These are phyloP conservation scores for Linnemannia elongata DNA, from an alignment of 192 early-diverging fungal species.

Conservation along the genomic window DNA sequence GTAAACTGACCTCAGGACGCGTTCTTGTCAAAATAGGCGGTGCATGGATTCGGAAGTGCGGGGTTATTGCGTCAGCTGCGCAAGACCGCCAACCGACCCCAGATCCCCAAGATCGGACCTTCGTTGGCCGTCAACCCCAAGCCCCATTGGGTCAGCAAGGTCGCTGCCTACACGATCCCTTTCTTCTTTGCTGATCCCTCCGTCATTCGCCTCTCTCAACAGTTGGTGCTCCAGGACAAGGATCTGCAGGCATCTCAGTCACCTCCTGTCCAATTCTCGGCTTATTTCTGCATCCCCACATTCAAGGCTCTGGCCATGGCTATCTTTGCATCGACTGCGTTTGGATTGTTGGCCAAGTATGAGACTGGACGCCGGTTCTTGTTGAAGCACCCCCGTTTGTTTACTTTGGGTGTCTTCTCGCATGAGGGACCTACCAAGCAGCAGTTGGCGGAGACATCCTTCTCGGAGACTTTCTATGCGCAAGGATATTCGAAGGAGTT, in stretches of 20 bases:
- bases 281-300: slow-evolving; percentile 68
- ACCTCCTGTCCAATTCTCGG: slow-evolving; percentile 71
- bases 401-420: slow-evolving; percentile 70
- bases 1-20: background rate
- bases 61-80: slow-evolving; percentile 61
- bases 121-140: slow-evolving; percentile 60
- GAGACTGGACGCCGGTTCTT: slow-evolving; percentile 68
- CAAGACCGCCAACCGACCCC: slow-evolving; percentile 54
- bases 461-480: slow-evolving; percentile 66
- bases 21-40: slow-evolving; percentile 36
- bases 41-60: slow-evolving; percentile 61
- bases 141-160: slow-evolving; percentile 62
- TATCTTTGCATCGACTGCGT: slow-evolving; percentile 58
- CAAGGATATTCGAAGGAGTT: slow-evolving; percentile 64
- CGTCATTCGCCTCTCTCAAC: slow-evolving; percentile 66
- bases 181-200: slow-evolving; percentile 69
- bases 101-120: slow-evolving; percentile 63
- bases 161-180: slow-evolving; percentile 64
- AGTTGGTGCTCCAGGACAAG: slow-evolving; percentile 62
- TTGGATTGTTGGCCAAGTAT: slow-evolving; percentile 63
- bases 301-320: slow-evolving; percentile 57
- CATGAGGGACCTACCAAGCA: slow-evolving; percentile 66
- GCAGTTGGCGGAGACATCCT: slow-evolving; percentile 68
- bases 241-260: slow-evolving; percentile 36
- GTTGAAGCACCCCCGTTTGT: slow-evolving; percentile 69